Evolutionary conservation across 2,329 filamentous ascomycete genomes (phyloP).

Genomic region (Fusarium dlaminii): DNA sequence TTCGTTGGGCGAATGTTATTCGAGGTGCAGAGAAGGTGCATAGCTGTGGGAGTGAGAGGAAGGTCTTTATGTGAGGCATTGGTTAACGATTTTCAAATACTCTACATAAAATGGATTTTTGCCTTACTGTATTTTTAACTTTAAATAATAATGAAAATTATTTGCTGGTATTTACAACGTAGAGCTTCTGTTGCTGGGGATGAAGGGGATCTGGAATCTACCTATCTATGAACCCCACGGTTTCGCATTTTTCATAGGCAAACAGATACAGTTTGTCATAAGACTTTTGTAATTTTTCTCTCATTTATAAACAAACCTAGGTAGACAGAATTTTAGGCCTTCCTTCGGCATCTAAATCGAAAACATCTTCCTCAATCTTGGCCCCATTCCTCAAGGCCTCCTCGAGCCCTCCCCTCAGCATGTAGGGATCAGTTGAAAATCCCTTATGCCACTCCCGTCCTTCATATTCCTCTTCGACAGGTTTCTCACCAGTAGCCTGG

Average conservation of each 20-base stretch:
- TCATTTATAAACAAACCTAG: neutral
- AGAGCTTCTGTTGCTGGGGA: neutral
- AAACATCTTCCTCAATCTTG: conserved; percentile 7
- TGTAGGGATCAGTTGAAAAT: conserved; percentile 37
- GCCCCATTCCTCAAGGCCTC: conserved; percentile 21
- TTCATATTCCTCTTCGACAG: conserved; percentile 44
- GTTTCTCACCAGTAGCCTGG: conserved; percentile 31
- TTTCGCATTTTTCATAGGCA: neutral
- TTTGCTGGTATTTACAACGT: too few relatives aligned
- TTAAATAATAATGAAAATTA: neutral
- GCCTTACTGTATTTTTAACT: neutral
- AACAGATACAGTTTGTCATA: neutral
- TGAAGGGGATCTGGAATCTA: neutral
- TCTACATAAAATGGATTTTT: neutral
- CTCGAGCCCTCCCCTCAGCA: conserved; percentile 33
- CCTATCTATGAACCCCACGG: neutral
- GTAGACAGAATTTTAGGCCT: neutral
- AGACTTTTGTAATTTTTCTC: neutral
- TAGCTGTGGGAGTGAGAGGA: conserved; percentile 13
- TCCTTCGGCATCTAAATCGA: conserved; percentile 1
- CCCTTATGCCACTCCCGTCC: conserved; percentile 43
- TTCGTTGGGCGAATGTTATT: conserved; percentile 10
- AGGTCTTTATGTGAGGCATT: neutral
- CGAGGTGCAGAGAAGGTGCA: conserved; percentile 20
- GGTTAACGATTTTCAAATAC: too few relatives aligned